Base-by-base conservation (phyloP, 495 filamentous ascomycete species). In the Tetracladium setigerum region DNA sequence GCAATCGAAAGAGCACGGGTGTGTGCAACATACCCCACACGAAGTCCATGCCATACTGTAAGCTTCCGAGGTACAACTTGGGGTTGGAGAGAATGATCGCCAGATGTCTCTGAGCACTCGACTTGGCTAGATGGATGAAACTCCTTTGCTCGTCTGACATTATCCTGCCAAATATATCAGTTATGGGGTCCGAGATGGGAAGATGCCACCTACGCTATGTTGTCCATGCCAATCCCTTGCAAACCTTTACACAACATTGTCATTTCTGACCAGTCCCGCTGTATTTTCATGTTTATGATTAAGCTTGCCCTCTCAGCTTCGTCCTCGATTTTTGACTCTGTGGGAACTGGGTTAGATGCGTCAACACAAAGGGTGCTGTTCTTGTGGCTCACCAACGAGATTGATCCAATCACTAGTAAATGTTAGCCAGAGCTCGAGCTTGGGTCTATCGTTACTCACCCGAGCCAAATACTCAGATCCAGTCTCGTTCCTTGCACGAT, bases 41-140 rank as follows among this genome's bases (percentile, higher is more conserved):
- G 40, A 74, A 77, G 44, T 77, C 73, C 71, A 74, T 74, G 0
- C 71, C 68, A 44, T 72, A 76, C 48, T 66, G 68, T 14, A 77
- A 64, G 18, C 68, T 70, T 8, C 66, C 65, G 12, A 76, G 62
- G 48, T 77, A 77, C 30, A 65, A 58, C 42, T 65, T 58, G 18
- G 65, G 63, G 12, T 67, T 62, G 22, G 57, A 45, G 30, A 63
- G 62, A 50, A 73, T 67, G 18, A 69, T 64, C 6, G 63, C 58
- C n/a, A 77, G 66, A 44, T 77, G 73, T 52, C 70, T 57, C n/a
- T 67, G 65, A 9, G 72, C 70, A 46, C 64, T 69, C 12, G 62
- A 44, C 55, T 74, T 77, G 36, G 73, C 73, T 39, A 67, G 62
- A 27, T 61, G 48, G 18, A 75, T 63, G 31, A 68, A 65, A 5